A percentile compares a stretch with the other conserved stretches of the same genome.
phyloP scores from a whole-genome alignment of 495 filamentous ascomycete genomes.

The Polyplosphaeria fusca region DNA sequence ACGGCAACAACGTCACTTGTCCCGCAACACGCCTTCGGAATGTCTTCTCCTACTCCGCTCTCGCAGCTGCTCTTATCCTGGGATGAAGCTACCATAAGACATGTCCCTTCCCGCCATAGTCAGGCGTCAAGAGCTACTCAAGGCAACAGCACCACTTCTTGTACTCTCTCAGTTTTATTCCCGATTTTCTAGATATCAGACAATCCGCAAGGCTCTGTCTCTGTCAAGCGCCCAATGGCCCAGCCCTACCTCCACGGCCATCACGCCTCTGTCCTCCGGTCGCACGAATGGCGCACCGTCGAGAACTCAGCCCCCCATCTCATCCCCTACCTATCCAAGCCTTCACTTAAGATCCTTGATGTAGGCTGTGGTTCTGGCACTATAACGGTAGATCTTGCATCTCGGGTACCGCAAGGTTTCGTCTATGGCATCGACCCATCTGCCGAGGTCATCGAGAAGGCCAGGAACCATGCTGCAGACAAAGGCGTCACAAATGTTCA shows the following conservation, averaged over 20 bases:
- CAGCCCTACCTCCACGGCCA: slow-evolving; percentile 51
- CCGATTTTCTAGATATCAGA: neutral
- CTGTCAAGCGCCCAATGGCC: slow-evolving; percentile 2
- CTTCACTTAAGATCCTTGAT: slow-evolving; percentile 53
- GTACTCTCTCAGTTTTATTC: neutral
- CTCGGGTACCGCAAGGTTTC: slow-evolving; percentile 46
- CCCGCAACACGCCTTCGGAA: too few relatives aligned
- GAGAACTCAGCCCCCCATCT: slow-evolving; percentile 52
- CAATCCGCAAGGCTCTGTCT: neutral
- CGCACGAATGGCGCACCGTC: slow-evolving; percentile 53
- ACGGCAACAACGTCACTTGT: too few relatives aligned
- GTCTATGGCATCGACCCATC: slow-evolving; percentile 41
- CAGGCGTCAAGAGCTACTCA: neutral
- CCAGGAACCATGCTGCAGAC: slow-evolving; percentile 39
- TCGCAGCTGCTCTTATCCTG: neutral
- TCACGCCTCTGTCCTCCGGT: slow-evolving; percentile 48
- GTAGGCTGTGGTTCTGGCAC: slow-evolving; percentile 59
- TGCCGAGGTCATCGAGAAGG: slow-evolving; percentile 42
- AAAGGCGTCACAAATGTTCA: slow-evolving; percentile 45
- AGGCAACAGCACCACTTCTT: neutral
- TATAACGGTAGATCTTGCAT: slow-evolving; percentile 54
- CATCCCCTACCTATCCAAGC: slow-evolving; percentile 46
- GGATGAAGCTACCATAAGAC: neutral
- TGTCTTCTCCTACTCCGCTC: too few relatives aligned
- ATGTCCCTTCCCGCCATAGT: too few relatives aligned